Evolutionary conservation across 2,329 filamentous ascomycete species (phyloP), one percentile per base, ranked within the genome.

Genomic region (Fusarium annulatum): DNA sequence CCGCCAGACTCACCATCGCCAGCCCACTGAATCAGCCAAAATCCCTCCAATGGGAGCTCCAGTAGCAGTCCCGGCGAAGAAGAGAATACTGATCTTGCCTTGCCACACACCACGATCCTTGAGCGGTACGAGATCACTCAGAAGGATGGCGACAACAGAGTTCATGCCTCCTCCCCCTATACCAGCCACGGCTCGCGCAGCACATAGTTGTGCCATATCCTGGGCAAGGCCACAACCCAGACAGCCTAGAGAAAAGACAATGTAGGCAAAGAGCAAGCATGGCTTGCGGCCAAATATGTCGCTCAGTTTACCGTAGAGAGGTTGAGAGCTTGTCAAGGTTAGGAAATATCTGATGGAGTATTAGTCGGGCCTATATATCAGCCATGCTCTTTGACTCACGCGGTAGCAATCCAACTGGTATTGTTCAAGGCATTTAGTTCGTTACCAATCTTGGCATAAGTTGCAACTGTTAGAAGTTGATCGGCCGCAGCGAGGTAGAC

Each of bases 391-490:
- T 48, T 21, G 30, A 53, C 71, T 72, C 70, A 86, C 81, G 85
- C 81, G 5, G 82, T 83, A 34, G 92, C 92, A 66, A 95, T 92
- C 93, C 93, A 95, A 59, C 89, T 92, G 8, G 92, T 94, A 73
- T 89, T 89, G 78, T 92, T 94, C 59, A 96, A 85, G 3, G 93
- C 92, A 58, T 93, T 86, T 34, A 96, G 84, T 71, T 95, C 93
- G 64, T 88, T 93, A 16, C 93, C 93, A 76, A 96, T 95, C 71
- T 88, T 90, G 56, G 92, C 92, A 80, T 95, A 95, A n/a, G 88
- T 91, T n/a, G 90, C 90, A 55, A 95, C 89, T 36, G 93, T 91
- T 61, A 95, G 89, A 1, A 94, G 94, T 80, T 95, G 92, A 78
- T 96, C 93, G 57, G 92, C 87, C 8, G 93, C 92, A 26, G 91